Base-by-base conservation (phyloP, 768 basidiomycete genomes). In the Baorangia bicolor region DNA sequence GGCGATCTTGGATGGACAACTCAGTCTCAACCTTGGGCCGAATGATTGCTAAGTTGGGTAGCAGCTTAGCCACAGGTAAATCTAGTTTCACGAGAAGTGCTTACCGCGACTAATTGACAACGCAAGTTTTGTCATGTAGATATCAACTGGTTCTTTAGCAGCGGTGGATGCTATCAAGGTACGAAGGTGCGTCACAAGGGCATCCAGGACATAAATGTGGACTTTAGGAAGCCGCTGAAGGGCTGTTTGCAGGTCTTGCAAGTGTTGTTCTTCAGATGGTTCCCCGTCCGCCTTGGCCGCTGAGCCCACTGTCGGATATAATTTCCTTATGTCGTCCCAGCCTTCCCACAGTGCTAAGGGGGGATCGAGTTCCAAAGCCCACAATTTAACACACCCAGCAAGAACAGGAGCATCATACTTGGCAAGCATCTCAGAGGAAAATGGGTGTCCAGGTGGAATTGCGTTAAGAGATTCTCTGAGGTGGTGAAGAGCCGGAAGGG, bases 331-430 rank as follows among this genome's bases (percentile, higher is more conserved):
- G 30, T 97, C 94, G 40, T 95, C 93, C 90, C 94, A 98, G 42
- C 88, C 85, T 64, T 95, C 92, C 78, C 87, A 96, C 44, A 90
- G 74, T 18, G 84, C 81, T 12, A 97, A 70, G 27, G 96, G 94
- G 9, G 92, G 91, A 65, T 93, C 86, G 27, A 98, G 81, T 70
- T 98, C 95, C n/a, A 97, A 77, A 23, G 87, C 68, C 91, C 93
- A 98, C 14, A 98, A 74, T 73, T 95, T 98, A 66, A 95, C 73
- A 14, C 85, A 78, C 51, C 87, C 86, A 2, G 95, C 94, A 30
- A 96, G 81, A 20, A 96, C 85, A 16, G 95, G 93, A 0, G 88
- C 80, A 64, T 98, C 93, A 68, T 89, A 92, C 59, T 85, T 85
- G 27, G 78, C 77, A 16, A 91, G 74, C 59, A 90, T 82, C 21